These are phyloP conservation scores for Aeschynomene evenia DNA, from an alignment of 306 rosid genomes.

Conservation along the genomic window DNA sequence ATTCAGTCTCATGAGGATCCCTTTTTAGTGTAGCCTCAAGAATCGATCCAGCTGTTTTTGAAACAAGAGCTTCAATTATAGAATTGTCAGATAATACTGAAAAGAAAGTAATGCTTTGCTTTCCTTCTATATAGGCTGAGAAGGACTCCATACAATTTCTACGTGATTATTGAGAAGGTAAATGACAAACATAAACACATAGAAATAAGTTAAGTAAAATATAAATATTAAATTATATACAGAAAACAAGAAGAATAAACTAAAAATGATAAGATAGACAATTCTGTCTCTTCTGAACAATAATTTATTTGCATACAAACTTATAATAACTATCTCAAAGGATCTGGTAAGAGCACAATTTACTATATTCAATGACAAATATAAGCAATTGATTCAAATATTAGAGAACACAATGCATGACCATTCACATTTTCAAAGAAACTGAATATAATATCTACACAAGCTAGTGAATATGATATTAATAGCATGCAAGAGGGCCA, in stretches of 20 bases:
- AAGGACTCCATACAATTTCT: not conserved
- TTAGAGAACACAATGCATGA: not conserved
- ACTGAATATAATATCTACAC: not conserved
- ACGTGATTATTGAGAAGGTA: not conserved
- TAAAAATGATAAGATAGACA: not conserved
- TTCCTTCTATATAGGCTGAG: not conserved
- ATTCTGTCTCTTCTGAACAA: not conserved
- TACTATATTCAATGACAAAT: not conserved
- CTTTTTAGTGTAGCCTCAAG: slow-evolving; percentile 83
- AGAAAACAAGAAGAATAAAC: slow-evolving; percentile 17
- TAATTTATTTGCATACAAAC: not conserved
- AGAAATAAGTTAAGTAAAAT: slow-evolving; percentile 5
- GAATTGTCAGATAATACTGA: slow-evolving; percentile 25
- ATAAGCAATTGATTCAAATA: slow-evolving; percentile 1
- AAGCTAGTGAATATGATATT: not conserved
- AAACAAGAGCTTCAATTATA: slow-evolving; percentile 59
- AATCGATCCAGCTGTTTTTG: slow-evolving; percentile 82
- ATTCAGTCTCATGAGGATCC: slow-evolving; percentile 84
- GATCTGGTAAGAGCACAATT: not conserved
- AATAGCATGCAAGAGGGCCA: slow-evolving; percentile 22
- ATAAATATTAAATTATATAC: not conserved
- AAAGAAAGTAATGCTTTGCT: slow-evolving; percentile 3
- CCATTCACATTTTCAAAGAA: not conserved
- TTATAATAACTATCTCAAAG: not conserved
- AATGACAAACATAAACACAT: slow-evolving; percentile 1